Percentiles rank a stretch among this genome's conserved stretches.
Evolutionary conservation across 75 land plant genomes (phyloP).

Genomic region (Gnetum montanum): DNA sequence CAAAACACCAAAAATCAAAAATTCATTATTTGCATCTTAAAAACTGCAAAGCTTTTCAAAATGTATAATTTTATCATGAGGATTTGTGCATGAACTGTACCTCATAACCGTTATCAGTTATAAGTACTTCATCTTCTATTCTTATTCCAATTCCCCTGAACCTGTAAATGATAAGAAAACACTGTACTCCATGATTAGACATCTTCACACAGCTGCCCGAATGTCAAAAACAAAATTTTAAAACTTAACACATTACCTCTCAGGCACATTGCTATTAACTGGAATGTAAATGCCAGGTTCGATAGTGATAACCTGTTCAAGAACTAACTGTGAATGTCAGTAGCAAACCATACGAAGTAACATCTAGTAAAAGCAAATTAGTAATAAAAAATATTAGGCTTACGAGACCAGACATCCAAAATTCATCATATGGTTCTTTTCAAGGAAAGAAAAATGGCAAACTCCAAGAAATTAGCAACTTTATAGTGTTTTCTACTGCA

Average conservation of each 20-base stretch:
- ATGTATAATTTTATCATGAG: neutral
- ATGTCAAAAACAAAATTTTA: neutral
- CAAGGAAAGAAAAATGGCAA: neutral
- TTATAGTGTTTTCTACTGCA: too few species aligned
- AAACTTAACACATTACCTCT: constrained; percentile 63
- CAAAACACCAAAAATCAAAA: neutral
- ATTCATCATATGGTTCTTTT: neutral
- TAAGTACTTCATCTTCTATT: constrained; percentile 93
- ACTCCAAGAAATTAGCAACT: too few species aligned
- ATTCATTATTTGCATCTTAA: neutral
- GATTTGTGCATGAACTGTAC: constrained; percentile 19
- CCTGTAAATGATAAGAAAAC: constrained; percentile 51
- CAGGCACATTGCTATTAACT: constrained; percentile 33
- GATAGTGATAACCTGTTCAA: constrained; percentile 76
- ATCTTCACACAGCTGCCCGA: neutral
- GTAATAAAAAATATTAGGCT: neutral
- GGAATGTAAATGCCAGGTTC: constrained; percentile 93
- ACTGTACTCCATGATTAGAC: neutral
- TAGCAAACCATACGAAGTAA: too few species aligned
- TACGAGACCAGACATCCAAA: neutral
- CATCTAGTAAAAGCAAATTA: too few species aligned
- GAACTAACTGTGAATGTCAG: neutral
- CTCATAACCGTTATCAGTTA: constrained; percentile 87
- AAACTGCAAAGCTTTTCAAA: neutral
- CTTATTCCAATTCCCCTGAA: constrained; percentile 86